Evolutionary conservation across 2,329 filamentous ascomycete species (phyloP), one percentile per base, ranked within the genome.

Genomic region (Leptographium wingfieldii): DNA sequence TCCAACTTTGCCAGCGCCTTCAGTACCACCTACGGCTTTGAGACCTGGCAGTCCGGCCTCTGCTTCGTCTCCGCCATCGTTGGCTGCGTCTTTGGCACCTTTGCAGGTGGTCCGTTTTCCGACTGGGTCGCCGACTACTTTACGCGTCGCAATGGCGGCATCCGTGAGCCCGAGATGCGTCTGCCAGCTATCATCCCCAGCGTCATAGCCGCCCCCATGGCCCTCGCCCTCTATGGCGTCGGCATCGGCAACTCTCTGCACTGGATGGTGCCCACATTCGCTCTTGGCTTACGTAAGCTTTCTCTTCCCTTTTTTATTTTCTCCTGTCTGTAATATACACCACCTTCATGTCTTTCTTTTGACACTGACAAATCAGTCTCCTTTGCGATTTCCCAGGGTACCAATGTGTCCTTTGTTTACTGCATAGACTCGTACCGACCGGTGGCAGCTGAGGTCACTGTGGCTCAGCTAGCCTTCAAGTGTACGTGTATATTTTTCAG

Each of bases 371-470:
- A 76, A 82, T 0, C 14, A 77, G 55, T 56, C 25, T 48, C 46
- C 65, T 81, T 83, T 62, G 76, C 78, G 14, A 78, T 83, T 56
- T 76, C 35, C 25, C 55, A 57, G 29, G 43, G 16, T 5, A 57
- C 55, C 16, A 57, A 57, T 29, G 55, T 57, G 7, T 49, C 55
- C 2, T 46, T 57, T 4, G 55, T 57, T 10, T 57, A 84, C 66
- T 75, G 76, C 5, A 80, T 84, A 60, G 81, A 84, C 65, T 71
- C 74, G 3, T 84, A 83, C 66, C 74, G 80, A 0, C 80, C 81
- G 0, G 73, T 83, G 40, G 79, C 80, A 3, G 81, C 80, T 9
- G 81, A 84, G 66, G 71, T 80, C 12, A 76, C 76, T 0, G 69
- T 84, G 25, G 74, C 80, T 0, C 74, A 80, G 31, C 71, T 80